Base-by-base conservation (phyloP, 495 filamentous ascomycete species). In the Penicillium lagena region DNA sequence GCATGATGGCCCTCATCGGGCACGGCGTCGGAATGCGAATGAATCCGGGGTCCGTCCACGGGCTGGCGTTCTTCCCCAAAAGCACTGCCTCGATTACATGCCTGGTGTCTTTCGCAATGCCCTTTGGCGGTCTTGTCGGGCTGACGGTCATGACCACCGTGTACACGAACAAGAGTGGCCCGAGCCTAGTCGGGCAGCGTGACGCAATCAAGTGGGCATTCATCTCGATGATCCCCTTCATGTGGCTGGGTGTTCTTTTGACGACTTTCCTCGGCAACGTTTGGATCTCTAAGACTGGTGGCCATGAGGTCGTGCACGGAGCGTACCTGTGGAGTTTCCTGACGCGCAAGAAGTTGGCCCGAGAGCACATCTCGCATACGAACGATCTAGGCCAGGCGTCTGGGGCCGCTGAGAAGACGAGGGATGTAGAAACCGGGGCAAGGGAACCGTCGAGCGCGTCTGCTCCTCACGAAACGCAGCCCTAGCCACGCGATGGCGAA, bases 131-230 rank as follows among this genome's bases (percentile, higher is more conserved):
- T 22, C 76, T 79, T 0, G 47, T 83, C 10, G 69, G 64, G 4
- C 59, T 81, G 22, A 80, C 79, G 0, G 68, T 83, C 36, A 81
- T 83, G 77, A 66, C 75, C 7, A 72, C 68, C 28, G 77, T 83
- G 1, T 81, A 83, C 55, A 78, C 78, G 44, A 82, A 82, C 56
- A 72, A 66, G 29, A 55, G 64, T 1, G 39, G 60, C 4, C 22
- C 22, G 22, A 22, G 22, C 4, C 2, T 22, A 22, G 50, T 49
- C 1, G 67, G 58, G 1, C 61, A 69, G 45, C 9, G 27, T 0
- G 56, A 64, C 11, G 76, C 77, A 1, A 76, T 80, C 28, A 73
- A 71, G 54, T 77, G 70, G 70, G 75, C 73, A 0, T 82, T 79
- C 46, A 60, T 81, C 29, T 49, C 75, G 1, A 67, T 82, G 22